phyloP scores from a whole-genome alignment of 257 asterid genomes.

The Solanum appendiculatum region DNA sequence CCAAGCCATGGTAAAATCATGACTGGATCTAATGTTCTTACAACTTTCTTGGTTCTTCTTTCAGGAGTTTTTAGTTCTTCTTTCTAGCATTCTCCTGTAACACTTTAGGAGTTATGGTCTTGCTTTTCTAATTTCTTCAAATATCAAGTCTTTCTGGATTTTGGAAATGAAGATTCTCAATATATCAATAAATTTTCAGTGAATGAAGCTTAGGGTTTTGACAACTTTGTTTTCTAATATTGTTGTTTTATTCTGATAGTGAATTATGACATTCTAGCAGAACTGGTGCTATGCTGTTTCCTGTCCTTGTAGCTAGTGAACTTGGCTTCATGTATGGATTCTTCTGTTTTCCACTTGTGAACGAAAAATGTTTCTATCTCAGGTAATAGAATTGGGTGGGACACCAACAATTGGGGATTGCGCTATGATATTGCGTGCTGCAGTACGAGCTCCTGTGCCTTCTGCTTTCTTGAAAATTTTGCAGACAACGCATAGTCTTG shows the following conservation, averaged over 20 bases:
- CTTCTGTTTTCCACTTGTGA: not conserved
- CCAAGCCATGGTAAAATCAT: not conserved
- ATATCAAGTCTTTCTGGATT: not conserved
- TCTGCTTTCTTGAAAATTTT: constrained; percentile 82
- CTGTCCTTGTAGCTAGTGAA: not conserved
- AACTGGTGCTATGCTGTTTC: not conserved
- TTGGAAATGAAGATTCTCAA: not conserved
- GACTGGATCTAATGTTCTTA: not conserved
- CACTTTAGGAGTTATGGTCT: not conserved
- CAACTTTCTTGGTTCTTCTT: not conserved
- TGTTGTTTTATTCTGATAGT: not conserved
- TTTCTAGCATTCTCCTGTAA: not conserved
- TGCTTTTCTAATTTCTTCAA: not conserved
- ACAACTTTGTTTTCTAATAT: not conserved
- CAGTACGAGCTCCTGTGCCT: constrained; percentile 94
- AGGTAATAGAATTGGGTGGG: constrained; percentile 97
- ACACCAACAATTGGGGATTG: constrained; percentile 93
- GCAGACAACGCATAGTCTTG: constrained; percentile 84
- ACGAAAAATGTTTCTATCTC: constrained; percentile 15
- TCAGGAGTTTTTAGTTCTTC: not conserved
- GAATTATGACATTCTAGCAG: not conserved
- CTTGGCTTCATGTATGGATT: not conserved
- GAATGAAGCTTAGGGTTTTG: not conserved
- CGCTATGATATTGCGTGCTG: constrained; percentile 90
- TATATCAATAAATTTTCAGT: not conserved